Conservation (phyloP, 1,139 yeast genomes). For the Yamadazyma spencermartinsiae region DNA sequence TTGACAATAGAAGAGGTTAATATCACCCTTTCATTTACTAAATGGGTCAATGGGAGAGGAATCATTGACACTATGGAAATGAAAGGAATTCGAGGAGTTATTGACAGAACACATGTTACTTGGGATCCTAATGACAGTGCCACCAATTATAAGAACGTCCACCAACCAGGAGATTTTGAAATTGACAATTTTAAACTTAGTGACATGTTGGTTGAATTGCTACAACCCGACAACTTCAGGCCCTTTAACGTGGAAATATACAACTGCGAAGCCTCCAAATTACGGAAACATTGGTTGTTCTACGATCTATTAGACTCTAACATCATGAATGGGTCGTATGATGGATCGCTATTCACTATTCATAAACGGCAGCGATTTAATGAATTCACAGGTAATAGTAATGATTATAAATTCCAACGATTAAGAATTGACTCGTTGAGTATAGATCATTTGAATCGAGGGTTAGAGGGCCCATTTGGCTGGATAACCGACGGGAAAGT, state of each 20-base stretch:
- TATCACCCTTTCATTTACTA: constrained; percentile 73
- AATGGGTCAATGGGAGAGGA: constrained; percentile 91
- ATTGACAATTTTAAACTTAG: constrained; percentile 79
- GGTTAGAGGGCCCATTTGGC: constrained; percentile 92
- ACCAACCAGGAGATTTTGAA: constrained; percentile 90
- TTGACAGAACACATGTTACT: constrained; percentile 82
- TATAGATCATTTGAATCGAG: constrained; percentile 86
- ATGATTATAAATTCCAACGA: constrained; percentile 57
- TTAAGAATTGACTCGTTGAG: constrained; percentile 81
- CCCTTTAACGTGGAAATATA: constrained; percentile 86
- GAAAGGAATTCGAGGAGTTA: constrained; percentile 85
- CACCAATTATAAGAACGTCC: constrained; percentile 69
- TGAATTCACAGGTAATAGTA: constrained; percentile 34
- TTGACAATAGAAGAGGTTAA: constrained; percentile 84
- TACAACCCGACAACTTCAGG: constrained; percentile 78
- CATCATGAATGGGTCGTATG: constrained; percentile 87
- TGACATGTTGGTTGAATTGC: constrained; percentile 77
- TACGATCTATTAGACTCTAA: constrained; percentile 84
- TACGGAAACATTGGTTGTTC: constrained; percentile 91
- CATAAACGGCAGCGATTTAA: constrained; percentile 65
- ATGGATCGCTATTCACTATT: constrained; percentile 87
- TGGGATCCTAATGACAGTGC: constrained; percentile 89
- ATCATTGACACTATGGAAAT: constrained; percentile 79
- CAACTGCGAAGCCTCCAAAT: constrained; percentile 73
- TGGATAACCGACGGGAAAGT: constrained; percentile 94